Evolutionary conservation across 345 rosid genomes (phyloP).

Genomic region (Salix purpurea): DNA sequence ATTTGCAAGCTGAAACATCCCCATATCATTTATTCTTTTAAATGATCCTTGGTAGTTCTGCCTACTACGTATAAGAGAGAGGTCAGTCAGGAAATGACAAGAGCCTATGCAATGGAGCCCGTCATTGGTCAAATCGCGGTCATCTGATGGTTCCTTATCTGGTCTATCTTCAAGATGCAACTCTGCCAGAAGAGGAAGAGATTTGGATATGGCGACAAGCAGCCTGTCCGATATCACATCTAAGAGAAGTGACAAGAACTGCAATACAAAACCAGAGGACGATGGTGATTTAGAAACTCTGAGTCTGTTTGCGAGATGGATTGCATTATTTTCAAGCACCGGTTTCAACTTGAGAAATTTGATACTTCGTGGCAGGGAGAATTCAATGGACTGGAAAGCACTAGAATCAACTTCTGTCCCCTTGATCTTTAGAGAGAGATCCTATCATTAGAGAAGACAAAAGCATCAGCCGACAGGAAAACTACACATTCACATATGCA

Average conservation of each 20-base stretch:
- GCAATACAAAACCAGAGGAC: conserved; percentile 30
- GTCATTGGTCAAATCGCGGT: conserved; percentile 43
- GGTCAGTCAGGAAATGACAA: conserved; percentile 40
- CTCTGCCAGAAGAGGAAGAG: conserved; percentile 47
- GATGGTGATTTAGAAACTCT: conserved; percentile 23
- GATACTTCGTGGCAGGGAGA: conserved; percentile 40
- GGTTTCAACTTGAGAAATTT: conserved; percentile 50
- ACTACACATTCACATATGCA: not conserved
- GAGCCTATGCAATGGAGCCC: conserved; percentile 52
- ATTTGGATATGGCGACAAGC: conserved; percentile 32
- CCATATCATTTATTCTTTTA: conserved; percentile 65
- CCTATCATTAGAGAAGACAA: conserved; percentile 36
- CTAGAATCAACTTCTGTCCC: conserved; percentile 34
- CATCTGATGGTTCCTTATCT: conserved; percentile 28
- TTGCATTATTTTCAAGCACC: conserved; percentile 34
- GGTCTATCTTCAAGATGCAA: conserved; percentile 72
- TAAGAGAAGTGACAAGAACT: conserved; percentile 52
- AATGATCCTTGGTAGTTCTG: conserved; percentile 47
- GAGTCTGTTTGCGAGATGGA: conserved; percentile 31
- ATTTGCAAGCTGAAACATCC: conserved; percentile 59
- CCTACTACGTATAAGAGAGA: conserved; percentile 49
- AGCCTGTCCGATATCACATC: conserved; percentile 50
- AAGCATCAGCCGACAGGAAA: not conserved
- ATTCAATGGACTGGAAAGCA: conserved; percentile 25
- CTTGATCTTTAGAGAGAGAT: conserved; percentile 46